Evolutionary conservation across 31 red algal genomes (phyloP).

Genomic region (Bonnemaisonia californica): DNA sequence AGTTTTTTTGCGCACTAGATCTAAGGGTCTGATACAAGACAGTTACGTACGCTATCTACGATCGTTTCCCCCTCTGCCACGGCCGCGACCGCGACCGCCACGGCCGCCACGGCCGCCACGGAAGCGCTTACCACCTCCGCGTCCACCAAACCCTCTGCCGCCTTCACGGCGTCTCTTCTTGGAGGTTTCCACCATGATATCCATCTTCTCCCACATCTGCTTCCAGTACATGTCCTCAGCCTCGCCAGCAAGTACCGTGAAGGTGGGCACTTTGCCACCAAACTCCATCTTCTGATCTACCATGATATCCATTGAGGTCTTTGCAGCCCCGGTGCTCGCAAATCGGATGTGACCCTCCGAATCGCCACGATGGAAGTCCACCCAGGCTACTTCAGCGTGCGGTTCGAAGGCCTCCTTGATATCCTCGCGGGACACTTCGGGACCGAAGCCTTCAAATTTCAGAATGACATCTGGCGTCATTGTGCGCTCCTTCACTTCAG

Average conservation of each 20-base stretch:
- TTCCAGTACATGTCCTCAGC: constrained; percentile 86
- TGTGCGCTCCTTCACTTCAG: constrained; percentile 9
- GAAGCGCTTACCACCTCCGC: neutral
- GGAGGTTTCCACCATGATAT: constrained; percentile 40
- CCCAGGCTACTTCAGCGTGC: constrained; percentile 80
- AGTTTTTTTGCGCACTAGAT: neutral
- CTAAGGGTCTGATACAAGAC: neutral
- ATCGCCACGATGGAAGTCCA: constrained; percentile 76
- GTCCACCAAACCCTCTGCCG: constrained; percentile 20
- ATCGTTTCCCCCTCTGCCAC: constrained; percentile 29
- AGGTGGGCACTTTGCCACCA: constrained; percentile 64
- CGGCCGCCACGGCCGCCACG: constrained; percentile 36
- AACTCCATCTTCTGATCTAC: constrained; percentile 39
- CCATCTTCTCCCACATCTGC: constrained; percentile 78
- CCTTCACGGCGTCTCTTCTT: constrained; percentile 67
- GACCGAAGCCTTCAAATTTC: constrained; percentile 69
- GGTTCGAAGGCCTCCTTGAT: constrained; percentile 68
- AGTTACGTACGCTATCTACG: neutral
- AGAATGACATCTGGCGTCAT: constrained; percentile 77
- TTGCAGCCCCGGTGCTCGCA: constrained; percentile 56
- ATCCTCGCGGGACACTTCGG: constrained; percentile 79
- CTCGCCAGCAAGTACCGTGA: constrained; percentile 73
- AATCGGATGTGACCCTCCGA: constrained; percentile 85
- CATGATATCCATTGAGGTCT: constrained; percentile 32
- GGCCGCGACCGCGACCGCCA: constrained; percentile 30